Conservation (phyloP, 2,329 filamentous ascomycete genomes). For the Aspergillus spinulosporus region DNA sequence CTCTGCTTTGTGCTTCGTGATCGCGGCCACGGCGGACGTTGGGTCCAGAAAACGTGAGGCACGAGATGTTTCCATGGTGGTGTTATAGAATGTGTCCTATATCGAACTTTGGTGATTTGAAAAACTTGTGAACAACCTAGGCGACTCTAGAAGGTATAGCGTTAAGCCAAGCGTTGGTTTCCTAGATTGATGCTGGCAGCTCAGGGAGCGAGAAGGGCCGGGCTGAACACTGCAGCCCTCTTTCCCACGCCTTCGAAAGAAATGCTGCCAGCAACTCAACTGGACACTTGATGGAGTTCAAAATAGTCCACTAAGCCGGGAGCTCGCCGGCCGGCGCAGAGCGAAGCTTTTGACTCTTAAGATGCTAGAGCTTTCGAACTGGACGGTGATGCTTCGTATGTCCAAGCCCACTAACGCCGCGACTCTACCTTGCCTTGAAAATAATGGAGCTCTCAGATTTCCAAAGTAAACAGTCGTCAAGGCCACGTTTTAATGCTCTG, state of each 20-base stretch:
- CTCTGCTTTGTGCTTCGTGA: slow-evolving; percentile 52
- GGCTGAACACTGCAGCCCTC: too few species aligned
- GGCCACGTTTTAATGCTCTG: background rate
- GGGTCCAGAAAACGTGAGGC: slow-evolving; percentile 42
- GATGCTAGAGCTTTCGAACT: background rate
- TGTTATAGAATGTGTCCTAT: background rate
- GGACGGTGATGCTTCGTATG: background rate
- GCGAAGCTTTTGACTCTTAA: background rate
- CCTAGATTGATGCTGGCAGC: background rate
- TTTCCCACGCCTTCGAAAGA: background rate
- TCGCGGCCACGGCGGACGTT: slow-evolving; percentile 45
- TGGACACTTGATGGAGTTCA: background rate
- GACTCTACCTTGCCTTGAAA: background rate
- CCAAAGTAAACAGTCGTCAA: background rate
- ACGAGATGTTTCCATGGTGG: slow-evolving; percentile 26
- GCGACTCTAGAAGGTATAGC: too few species aligned
- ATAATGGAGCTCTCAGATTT: background rate
- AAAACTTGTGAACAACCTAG: too few species aligned
- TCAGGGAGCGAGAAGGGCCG: background rate
- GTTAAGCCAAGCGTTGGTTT: background rate
- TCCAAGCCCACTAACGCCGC: background rate
- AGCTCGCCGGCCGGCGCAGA: background rate
- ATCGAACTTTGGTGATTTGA: background rate
- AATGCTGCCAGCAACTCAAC: background rate
- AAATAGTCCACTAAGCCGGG: background rate